These are phyloP conservation scores for Beta corolliflora DNA, from an alignment of 179 eudicot species.

Conservation along the genomic window DNA sequence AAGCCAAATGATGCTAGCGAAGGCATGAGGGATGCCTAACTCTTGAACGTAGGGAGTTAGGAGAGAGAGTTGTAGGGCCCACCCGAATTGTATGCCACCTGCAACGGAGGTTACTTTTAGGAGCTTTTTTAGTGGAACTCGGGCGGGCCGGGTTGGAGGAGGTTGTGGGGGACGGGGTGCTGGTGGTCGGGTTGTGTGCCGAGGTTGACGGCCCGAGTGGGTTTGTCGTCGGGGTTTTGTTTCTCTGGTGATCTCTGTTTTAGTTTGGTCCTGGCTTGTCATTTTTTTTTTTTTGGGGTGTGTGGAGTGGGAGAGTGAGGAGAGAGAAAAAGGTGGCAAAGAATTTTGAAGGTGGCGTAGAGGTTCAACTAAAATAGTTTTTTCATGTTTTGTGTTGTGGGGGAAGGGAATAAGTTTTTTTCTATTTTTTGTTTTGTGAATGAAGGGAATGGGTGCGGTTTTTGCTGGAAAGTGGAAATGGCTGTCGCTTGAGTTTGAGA, in stretches of 20 bases:
- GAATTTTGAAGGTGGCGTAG: background rate
- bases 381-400: no score
- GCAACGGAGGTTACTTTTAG: slow-evolving; percentile 80
- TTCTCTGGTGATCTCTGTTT: background rate
- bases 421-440: no score
- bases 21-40: slow-evolving; percentile 93
- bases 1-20: slow-evolving; percentile 87
- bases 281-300: background rate
- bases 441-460: no score
- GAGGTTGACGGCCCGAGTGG: slow-evolving; percentile 10
- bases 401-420: no score
- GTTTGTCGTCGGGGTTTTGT: slow-evolving; percentile 9
- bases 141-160: slow-evolving; percentile 3
- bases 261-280: background rate
- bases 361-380: background rate
- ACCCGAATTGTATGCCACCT: slow-evolving; percentile 95
- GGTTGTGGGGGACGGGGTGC: slow-evolving; percentile 5
- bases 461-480: no score
- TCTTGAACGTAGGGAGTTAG: slow-evolving; percentile 93
- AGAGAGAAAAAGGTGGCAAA: background rate
- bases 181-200: background rate
- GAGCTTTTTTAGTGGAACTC: slow-evolving; percentile 53
- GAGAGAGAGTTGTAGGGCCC: slow-evolving; percentile 94
- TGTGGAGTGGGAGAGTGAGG: background rate
- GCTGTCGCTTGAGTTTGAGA: no score